These are phyloP conservation scores for Tylopilus sp. DNA, from an alignment of 768 basidiomycete species.

Conservation along the genomic window DNA sequence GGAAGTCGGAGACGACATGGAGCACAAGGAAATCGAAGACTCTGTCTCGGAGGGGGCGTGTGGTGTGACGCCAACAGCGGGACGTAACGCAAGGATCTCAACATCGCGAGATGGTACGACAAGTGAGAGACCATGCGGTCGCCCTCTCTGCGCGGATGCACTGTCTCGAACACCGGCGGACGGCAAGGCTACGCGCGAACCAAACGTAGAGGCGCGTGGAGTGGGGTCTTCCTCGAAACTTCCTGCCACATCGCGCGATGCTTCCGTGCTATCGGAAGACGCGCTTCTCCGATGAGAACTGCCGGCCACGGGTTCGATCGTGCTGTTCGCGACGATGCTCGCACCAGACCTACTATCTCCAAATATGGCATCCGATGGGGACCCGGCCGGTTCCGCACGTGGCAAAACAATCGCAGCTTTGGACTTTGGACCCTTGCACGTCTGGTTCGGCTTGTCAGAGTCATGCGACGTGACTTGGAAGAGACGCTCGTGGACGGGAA, in stretches of 20 bases:
- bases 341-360: conserved; percentile 4
- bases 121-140: conserved; percentile 13
- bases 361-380: conserved; percentile 7
- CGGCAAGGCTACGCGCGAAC: neutral
- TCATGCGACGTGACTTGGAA: conserved; percentile 19
- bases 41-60: conserved; percentile 24
- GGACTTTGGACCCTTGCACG: neutral
- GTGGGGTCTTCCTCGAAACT: conserved; percentile 25
- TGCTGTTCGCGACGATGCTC: conserved; percentile 1
- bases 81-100: conserved; percentile 7
- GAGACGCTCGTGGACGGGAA: conserved; percentile 23
- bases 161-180: neutral
- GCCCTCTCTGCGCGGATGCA: conserved; percentile 1
- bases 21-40: conserved; percentile 3
- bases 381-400: neutral
- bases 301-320: neutral
- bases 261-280: conserved; percentile 3
- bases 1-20: conserved; percentile 14
- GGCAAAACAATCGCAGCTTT: neutral
- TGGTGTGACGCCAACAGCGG: conserved; percentile 20
- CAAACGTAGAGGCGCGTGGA: conserved; percentile 22
- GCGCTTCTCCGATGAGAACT: neutral
- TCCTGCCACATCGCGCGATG: conserved; percentile 4
- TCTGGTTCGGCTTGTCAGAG: conserved; percentile 2
- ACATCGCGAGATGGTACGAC: conserved; percentile 10